phyloP scores from a whole-genome alignment of 1,284 basidiomycete genomes.

The Microbotryum silenes-acaulis region DNA sequence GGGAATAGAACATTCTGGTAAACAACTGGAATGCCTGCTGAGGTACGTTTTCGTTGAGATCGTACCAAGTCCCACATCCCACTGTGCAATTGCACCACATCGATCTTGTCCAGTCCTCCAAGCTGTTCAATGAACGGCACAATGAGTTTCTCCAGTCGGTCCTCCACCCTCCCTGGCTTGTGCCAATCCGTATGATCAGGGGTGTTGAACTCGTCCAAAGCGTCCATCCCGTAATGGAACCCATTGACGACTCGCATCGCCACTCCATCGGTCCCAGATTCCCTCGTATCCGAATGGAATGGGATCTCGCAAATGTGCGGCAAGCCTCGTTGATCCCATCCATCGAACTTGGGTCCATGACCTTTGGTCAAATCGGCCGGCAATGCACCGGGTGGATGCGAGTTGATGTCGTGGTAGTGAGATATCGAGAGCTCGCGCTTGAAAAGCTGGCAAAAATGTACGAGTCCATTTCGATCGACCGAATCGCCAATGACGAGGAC shows the following conservation, averaged over 20 bases:
- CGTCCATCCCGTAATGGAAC: conserved; percentile 33
- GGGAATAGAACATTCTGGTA: background rate
- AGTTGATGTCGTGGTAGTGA: conserved; percentile 22
- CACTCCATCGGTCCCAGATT: conserved; percentile 3
- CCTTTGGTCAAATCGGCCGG: conserved; percentile 19
- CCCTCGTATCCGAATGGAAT: background rate
- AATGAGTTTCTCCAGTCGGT: conserved; percentile 23
- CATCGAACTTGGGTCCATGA: conserved; percentile 27
- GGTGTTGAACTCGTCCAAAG: conserved; percentile 32
- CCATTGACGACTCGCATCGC: conserved; percentile 29
- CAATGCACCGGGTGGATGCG: conserved; percentile 16
- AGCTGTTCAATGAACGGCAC: conserved; percentile 27
- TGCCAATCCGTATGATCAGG: conserved; percentile 32
- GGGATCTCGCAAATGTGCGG: conserved; percentile 31
- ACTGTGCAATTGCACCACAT: conserved; percentile 25
- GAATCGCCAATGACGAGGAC: conserved; percentile 30
- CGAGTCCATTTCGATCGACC: conserved; percentile 31
- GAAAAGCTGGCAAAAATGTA: conserved; percentile 31
- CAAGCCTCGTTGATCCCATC: conserved; percentile 31
- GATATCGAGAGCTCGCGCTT: conserved; percentile 26
- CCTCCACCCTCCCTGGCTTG: conserved; percentile 26
- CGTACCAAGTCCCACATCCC: conserved; percentile 33
- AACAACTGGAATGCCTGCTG: background rate
- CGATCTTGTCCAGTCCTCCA: conserved; percentile 25
- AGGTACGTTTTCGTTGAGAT: background rate